These are phyloP conservation scores for Xanthoceras sorbifolium DNA, from an alignment of 345 rosid genomes.

Conservation along the genomic window DNA sequence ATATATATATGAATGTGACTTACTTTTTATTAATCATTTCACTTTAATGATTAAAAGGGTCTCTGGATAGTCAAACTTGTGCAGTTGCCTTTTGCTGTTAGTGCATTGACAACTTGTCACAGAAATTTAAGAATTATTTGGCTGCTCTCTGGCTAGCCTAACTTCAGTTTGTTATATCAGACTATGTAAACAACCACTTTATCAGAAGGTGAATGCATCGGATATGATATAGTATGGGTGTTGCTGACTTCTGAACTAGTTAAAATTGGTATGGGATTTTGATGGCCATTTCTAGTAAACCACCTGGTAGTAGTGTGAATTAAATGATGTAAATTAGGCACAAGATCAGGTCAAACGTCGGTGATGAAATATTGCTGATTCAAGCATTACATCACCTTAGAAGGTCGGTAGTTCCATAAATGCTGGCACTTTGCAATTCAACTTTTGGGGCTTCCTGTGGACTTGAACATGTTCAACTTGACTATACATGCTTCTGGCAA, in stretches of 20 bases:
- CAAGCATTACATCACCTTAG: background rate
- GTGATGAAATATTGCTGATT: background rate
- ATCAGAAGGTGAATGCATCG: no score
- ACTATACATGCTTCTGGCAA: background rate
- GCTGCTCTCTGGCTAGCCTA: background rate
- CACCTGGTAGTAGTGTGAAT: background rate
- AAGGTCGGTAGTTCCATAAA: background rate
- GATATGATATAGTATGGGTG: background rate
- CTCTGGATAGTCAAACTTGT: constrained; percentile 5
- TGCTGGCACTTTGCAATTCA: no score
- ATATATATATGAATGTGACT: constrained; percentile 7
- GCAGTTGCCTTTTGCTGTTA: constrained; percentile 4
- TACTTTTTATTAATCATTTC: background rate
- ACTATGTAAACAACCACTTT: background rate
- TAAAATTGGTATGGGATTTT: background rate
- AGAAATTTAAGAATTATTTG: constrained; percentile 3
- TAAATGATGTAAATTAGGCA: background rate
- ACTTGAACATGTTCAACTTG: background rate
- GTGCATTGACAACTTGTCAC: background rate
- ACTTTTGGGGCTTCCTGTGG: background rate
- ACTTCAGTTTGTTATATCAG: background rate
- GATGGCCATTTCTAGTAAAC: background rate
- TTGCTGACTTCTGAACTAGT: background rate
- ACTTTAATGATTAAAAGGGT: background rate
- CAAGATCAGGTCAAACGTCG: background rate